Conservation (phyloP, 495 filamentous ascomycete genomes). For the Friedmanniomyces simplex region DNA sequence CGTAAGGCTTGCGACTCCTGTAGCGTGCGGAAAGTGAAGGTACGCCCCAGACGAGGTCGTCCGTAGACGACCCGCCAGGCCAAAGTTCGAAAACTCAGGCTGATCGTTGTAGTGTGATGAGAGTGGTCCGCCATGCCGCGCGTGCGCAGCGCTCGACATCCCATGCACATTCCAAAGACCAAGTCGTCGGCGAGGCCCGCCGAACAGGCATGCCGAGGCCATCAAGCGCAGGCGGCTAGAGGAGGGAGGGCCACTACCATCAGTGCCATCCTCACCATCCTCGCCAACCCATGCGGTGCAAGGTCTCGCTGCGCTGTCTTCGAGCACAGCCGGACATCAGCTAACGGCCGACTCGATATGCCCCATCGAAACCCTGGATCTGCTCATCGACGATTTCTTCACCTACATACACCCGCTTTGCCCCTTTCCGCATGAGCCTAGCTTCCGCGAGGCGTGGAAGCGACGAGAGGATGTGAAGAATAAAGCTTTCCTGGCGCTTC, state of each 20-base stretch:
- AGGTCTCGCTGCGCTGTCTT: slow-evolving; percentile 33
- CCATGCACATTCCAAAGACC: slow-evolving; percentile 74
- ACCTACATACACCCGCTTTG: slow-evolving; percentile 81
- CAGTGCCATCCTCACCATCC: slow-evolving; percentile 31
- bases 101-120: slow-evolving; percentile 59
- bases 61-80: neutral
- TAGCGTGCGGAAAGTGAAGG: slow-evolving; percentile 78
- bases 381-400: slow-evolving; percentile 78
- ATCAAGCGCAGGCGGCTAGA: slow-evolving; percentile 59
- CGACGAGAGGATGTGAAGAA: slow-evolving; percentile 59
- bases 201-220: slow-evolving; percentile 75
- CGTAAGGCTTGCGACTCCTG: slow-evolving; percentile 79
- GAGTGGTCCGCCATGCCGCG: slow-evolving; percentile 64
- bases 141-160: slow-evolving; percentile 67
- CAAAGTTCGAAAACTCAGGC: neutral
- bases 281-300: slow-evolving; percentile 41
- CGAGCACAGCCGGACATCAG: slow-evolving; percentile 29
- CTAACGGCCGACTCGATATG: slow-evolving; percentile 65
- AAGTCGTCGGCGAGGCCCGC: slow-evolving; percentile 70
- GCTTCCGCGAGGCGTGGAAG: slow-evolving; percentile 63
- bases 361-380: slow-evolving; percentile 50
- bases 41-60: slow-evolving; percentile 22
- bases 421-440: slow-evolving; percentile 76
- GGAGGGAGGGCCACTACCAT: slow-evolving; percentile 20
- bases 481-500: slow-evolving; percentile 59